Evolutionary conservation across 306 rosid genomes (phyloP).

Genomic region (Macrotyloma uniflorum): DNA sequence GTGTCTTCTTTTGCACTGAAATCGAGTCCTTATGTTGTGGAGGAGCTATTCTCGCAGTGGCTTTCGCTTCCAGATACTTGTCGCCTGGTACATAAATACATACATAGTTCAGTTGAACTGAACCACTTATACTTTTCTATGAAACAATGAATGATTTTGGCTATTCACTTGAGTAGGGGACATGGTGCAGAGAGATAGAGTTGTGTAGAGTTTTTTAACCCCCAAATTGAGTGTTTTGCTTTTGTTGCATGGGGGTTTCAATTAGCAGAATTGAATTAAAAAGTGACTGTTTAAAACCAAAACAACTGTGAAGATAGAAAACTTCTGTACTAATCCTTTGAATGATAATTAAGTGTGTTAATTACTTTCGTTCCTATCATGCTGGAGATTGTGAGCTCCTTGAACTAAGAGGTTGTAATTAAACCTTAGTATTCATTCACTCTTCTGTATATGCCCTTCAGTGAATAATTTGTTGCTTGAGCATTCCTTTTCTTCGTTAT

Average conservation of each 20-base stretch:
- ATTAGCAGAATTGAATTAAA: slow-evolving; percentile 24
- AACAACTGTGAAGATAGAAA: not conserved
- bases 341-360: slow-evolving; percentile 9
- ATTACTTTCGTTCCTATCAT: not conserved
- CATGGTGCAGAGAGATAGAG: slow-evolving; percentile 29
- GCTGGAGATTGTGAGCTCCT: not conserved
- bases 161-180: slow-evolving; percentile 32
- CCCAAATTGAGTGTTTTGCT: slow-evolving; percentile 23
- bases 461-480: slow-evolving; percentile 13
- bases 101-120: slow-evolving; percentile 31
- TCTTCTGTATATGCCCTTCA: not conserved
- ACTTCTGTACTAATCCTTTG: slow-evolving; percentile 2
- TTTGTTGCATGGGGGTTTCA: slow-evolving; percentile 24
- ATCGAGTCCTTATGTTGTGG: slow-evolving; percentile 64
- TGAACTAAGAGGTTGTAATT: not conserved
- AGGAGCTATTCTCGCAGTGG: slow-evolving; percentile 78
- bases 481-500: slow-evolving; percentile 29
- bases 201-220: slow-evolving; percentile 6
- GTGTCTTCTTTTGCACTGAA: slow-evolving; percentile 66
- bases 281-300: slow-evolving; percentile 13
- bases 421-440: not conserved
- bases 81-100: slow-evolving; percentile 64
- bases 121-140: slow-evolving; percentile 23
- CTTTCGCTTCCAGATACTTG: slow-evolving; percentile 79
- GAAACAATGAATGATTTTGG: slow-evolving; percentile 32